These are phyloP conservation scores for Maudiozyma humilis DNA, from an alignment of 1,139 yeast genomes.

Conservation along the genomic window DNA sequence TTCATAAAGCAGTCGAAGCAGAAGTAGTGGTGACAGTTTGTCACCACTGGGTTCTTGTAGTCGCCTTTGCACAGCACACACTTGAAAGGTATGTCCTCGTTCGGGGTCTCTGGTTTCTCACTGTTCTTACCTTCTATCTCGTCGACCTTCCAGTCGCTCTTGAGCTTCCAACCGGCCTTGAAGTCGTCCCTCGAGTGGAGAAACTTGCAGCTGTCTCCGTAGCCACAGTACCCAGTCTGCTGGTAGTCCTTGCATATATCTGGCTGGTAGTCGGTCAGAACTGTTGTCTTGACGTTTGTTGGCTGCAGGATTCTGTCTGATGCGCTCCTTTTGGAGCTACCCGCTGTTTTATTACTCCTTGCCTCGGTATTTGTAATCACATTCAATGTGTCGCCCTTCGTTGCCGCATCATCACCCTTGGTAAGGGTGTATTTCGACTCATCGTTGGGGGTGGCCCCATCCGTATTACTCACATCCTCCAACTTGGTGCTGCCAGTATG, in stretches of 20 bases:
- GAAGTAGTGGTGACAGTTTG: slow-evolving; percentile 58
- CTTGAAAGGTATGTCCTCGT: slow-evolving; percentile 45
- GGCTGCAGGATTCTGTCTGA: slow-evolving; percentile 31
- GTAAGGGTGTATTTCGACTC: slow-evolving; percentile 4
- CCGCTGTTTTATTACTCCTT: slow-evolving; percentile 1
- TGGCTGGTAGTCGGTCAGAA: slow-evolving; percentile 82
- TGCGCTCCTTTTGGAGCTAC: not conserved
- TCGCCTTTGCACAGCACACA: slow-evolving; percentile 57
- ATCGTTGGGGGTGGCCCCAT: not conserved
- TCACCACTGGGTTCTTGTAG: slow-evolving; percentile 51
- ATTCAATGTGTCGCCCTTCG: slow-evolving; percentile 32
- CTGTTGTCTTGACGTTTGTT: slow-evolving; percentile 56
- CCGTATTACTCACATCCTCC: not conserved
- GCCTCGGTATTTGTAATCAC: slow-evolving; percentile 20
- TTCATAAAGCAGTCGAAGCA: slow-evolving; percentile 57
- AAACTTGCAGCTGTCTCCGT: slow-evolving; percentile 97
- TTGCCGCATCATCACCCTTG: slow-evolving; percentile 30
- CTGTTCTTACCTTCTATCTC: slow-evolving; percentile 5
- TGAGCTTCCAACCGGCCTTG: slow-evolving; percentile 60
- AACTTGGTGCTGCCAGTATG: not conserved
- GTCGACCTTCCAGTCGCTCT: slow-evolving; percentile 61
- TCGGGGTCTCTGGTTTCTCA: slow-evolving; percentile 2
- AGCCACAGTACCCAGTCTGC: slow-evolving; percentile 93
- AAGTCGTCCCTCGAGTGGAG: slow-evolving; percentile 84
- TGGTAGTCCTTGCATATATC: slow-evolving; percentile 91